Conservation (phyloP, 306 rosid genomes). For the Begonia masoniana region DNA sequence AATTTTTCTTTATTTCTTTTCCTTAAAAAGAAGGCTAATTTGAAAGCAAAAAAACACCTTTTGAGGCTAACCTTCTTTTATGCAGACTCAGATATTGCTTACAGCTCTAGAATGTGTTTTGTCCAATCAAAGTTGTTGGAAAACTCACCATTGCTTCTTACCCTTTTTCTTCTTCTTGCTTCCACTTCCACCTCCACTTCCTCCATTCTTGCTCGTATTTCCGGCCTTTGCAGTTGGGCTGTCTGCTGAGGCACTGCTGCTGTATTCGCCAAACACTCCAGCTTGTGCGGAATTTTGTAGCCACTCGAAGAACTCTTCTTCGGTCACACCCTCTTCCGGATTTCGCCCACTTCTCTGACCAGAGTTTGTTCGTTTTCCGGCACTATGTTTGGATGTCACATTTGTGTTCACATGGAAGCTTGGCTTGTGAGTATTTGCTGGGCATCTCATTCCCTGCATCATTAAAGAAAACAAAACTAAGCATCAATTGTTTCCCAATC, state of each 20-base stretch:
- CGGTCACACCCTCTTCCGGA: slow-evolving; percentile 83
- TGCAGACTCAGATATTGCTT: no score
- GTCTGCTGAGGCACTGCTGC: slow-evolving; percentile 33
- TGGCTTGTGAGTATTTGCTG: slow-evolving; percentile 84
- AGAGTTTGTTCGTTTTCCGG: slow-evolving; percentile 60
- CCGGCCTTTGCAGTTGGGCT: slow-evolving; percentile 47
- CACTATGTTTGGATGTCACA: slow-evolving; percentile 47
- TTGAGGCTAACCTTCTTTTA: no score
- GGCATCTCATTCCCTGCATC: slow-evolving; percentile 95
- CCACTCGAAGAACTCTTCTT: slow-evolving; percentile 93
- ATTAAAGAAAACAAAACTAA: slow-evolving; percentile 1
- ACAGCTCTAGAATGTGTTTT: no score
- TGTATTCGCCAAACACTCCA: slow-evolving; percentile 49
- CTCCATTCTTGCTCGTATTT: slow-evolving; percentile 31
- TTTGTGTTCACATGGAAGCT: slow-evolving; percentile 94
- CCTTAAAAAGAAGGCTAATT: no score
- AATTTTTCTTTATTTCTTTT: no score
- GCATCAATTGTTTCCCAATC: no score
- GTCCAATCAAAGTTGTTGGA: background rate
- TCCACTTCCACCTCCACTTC: slow-evolving; percentile 17
- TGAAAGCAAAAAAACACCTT: no score
- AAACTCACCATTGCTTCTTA: slow-evolving; percentile 56
- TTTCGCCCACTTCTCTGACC: slow-evolving; percentile 59
- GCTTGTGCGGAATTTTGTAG: slow-evolving; percentile 68
- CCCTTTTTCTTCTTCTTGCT: slow-evolving; percentile 82